Percentiles rank a stretch among this genome's conserved stretches.
Evolutionary conservation across 2,329 filamentous ascomycete species (phyloP).

Genomic region (Lachnellula cervina): DNA sequence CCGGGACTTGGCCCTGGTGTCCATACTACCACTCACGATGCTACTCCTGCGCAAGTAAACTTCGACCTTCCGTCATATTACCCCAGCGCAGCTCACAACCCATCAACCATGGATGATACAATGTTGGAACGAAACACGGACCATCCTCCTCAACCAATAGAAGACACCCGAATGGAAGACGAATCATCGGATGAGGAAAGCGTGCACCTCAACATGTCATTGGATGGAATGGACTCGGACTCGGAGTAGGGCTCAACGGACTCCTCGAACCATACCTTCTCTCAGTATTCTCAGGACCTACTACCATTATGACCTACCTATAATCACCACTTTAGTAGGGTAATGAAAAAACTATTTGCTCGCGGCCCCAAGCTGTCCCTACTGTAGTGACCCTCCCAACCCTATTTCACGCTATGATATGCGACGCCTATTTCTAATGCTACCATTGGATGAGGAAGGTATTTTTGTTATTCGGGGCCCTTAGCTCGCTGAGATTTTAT

Average conservation of each 20-base stretch:
- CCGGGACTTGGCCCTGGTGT: background rate
- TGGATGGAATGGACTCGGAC: slow-evolving; percentile 22
- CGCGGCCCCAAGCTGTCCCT: no score
- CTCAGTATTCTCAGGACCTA: no score
- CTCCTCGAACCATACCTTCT: no score
- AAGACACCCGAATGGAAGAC: slow-evolving; percentile 28
- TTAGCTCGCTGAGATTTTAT: no score
- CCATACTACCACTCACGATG: background rate
- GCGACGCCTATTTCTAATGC: no score
- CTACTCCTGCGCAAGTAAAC: background rate
- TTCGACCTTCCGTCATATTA: background rate
- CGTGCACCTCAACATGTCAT: slow-evolving; percentile 36
- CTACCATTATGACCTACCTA: no score
- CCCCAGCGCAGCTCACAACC: background rate
- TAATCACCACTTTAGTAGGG: no score
- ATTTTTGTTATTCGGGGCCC: no score
- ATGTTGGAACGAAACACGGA: background rate
- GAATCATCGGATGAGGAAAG: slow-evolving; percentile 41
- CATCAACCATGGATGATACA: background rate
- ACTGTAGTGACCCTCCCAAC: no score
- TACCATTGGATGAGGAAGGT: no score
- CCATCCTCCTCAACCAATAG: background rate
- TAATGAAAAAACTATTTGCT: no score
- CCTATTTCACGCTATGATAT: no score
- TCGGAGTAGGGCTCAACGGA: slow-evolving; percentile 13